A percentile compares a stretch with the other conserved stretches of the same genome.
phyloP scores from a whole-genome alignment of 1,284 basidiomycete species.

The Ceratobasidium sp. region DNA sequence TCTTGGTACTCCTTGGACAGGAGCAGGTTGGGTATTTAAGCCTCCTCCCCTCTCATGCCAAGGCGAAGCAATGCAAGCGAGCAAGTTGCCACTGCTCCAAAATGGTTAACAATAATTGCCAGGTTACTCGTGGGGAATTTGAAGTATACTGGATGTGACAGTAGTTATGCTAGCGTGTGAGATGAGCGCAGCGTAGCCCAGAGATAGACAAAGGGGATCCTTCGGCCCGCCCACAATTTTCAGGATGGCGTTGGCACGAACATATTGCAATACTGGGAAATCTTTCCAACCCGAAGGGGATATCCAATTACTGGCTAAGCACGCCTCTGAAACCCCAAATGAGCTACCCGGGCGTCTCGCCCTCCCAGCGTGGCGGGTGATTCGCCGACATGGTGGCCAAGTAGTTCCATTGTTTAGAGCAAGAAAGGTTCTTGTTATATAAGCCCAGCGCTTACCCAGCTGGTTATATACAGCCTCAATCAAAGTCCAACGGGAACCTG shows the following conservation, averaged over 20 bases:
- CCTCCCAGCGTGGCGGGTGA: too few relatives aligned
- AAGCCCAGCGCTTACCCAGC: too few relatives aligned
- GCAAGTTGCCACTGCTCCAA: constrained; percentile 5
- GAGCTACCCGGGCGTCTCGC: too few relatives aligned
- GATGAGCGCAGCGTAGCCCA: background rate
- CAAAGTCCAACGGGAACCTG: too few relatives aligned
- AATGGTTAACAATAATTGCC: constrained; percentile 4
- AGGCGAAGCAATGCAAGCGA: background rate
- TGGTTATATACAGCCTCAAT: too few relatives aligned
- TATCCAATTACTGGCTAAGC: background rate
- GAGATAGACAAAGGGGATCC: background rate
- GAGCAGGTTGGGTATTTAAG: background rate
- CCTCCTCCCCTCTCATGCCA: background rate
- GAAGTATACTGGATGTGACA: background rate
- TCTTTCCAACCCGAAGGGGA: background rate
- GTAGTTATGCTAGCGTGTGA: constrained; percentile 8
- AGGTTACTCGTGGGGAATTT: background rate
- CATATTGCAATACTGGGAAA: background rate
- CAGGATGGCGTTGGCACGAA: background rate
- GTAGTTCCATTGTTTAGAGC: too few relatives aligned
- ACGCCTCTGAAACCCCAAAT: background rate
- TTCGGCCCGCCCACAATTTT: background rate
- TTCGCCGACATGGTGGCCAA: too few relatives aligned
- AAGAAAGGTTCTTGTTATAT: too few relatives aligned
- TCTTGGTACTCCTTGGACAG: background rate